A percentile compares a stretch with the other conserved stretches of the same genome.
Conservation (phyloP, 164 flowering plant species). For the Kingdonia uniflora region DNA sequence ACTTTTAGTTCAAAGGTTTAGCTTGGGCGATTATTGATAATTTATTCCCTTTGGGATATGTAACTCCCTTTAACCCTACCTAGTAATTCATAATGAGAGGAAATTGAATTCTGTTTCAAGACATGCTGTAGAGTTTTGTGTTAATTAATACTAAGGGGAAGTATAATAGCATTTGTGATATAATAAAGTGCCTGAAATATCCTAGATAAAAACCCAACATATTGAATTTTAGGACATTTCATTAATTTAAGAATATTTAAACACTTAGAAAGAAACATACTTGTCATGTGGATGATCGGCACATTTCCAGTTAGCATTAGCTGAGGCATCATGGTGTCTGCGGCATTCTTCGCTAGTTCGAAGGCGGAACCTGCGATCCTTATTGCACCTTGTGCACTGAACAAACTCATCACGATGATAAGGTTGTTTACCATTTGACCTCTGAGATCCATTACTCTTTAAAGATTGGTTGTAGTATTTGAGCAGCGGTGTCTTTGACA, state of each 20-base stretch:
- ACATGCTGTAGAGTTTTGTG: no score
- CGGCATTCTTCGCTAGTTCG: conserved; percentile 78
- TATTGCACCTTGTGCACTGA: conserved; percentile 50
- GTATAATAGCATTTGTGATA: no score
- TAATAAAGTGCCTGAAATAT: no score
- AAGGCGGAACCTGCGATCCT: conserved; percentile 75
- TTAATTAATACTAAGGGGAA: no score
- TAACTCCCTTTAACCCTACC: no score
- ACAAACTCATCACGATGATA: conserved; percentile 80
- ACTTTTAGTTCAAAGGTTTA: no score
- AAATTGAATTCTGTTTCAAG: no score
- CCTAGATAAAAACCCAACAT: no score
- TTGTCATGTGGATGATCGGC: conserved; percentile 55
- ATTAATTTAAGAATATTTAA: background rate
- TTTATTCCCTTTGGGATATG: no score
- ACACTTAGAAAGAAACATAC: conserved; percentile 28
- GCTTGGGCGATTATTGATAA: no score
- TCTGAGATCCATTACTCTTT: conserved; percentile 42
- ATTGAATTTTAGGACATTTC: no score
- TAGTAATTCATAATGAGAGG: no score
- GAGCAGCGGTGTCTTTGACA: conserved; percentile 60
- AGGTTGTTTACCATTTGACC: conserved; percentile 35
- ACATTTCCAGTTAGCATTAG: conserved; percentile 59
- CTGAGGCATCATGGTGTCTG: conserved; percentile 62
- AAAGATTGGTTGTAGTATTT: conserved; percentile 59